phyloP scores from a whole-genome alignment of 2,329 filamentous ascomycete genomes.

The Epichloe aotearoae region DNA sequence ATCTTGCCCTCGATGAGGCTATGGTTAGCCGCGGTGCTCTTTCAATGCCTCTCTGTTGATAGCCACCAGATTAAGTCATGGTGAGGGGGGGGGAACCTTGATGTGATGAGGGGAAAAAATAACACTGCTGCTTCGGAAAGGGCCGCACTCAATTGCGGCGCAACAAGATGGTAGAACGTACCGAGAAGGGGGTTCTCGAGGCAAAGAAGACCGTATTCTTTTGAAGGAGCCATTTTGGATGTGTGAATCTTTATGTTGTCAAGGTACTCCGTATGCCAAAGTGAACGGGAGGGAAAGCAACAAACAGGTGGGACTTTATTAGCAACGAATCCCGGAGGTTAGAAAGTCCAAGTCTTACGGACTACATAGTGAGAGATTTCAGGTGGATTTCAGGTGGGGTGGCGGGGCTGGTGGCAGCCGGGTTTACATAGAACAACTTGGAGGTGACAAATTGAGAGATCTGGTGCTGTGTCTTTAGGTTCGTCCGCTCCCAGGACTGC shows the following conservation, averaged over 20 bases:
- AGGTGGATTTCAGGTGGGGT: slow-evolving; percentile 1
- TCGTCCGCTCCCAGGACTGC: no score
- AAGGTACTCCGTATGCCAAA: no score
- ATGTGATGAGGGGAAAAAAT: background rate
- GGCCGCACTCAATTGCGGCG: background rate
- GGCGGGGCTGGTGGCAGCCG: background rate
- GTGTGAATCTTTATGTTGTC: background rate
- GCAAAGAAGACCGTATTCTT: slow-evolving; percentile 81
- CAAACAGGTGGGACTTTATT: background rate
- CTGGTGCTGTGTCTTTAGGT: no score
- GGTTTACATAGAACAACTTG: background rate
- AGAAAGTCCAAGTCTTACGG: slow-evolving; percentile 11
- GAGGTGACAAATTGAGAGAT: no score
- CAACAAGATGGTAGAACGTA: slow-evolving; percentile 28
- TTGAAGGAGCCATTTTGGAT: slow-evolving; percentile 50
- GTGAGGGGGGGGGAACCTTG: background rate
- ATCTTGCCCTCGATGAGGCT: background rate
- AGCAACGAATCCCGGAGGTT: background rate
- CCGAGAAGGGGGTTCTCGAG: slow-evolving; percentile 96
- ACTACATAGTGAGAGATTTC: background rate
- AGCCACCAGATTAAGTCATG: background rate
- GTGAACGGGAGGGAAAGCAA: background rate
- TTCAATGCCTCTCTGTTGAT: background rate
- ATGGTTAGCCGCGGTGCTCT: background rate
- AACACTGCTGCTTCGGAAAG: background rate